A percentile compares a stretch with the other conserved stretches of the same genome.
Conservation (phyloP, 2,329 filamentous ascomycete species). For the Ophiostoma pallidulum region DNA sequence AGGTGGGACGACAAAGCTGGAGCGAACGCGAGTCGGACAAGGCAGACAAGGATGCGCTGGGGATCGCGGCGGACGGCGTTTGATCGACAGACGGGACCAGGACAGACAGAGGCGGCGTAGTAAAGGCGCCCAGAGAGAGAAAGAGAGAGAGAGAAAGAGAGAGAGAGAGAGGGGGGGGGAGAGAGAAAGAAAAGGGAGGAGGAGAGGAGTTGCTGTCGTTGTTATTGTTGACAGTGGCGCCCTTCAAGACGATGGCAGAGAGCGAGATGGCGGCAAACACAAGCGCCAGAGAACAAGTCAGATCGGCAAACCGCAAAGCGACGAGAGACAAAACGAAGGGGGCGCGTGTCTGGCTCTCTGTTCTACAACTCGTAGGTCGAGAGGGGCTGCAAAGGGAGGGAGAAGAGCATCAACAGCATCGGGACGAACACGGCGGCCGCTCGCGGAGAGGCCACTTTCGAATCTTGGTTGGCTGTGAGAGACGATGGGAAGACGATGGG, state of each 20-base stretch:
- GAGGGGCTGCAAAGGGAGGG: background rate
- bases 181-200: no score
- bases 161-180: background rate
- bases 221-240: background rate
- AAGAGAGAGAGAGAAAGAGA: background rate
- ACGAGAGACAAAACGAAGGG: background rate
- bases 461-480: background rate
- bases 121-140: no score
- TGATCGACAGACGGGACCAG: constrained; percentile 11
- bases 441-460: constrained; percentile 2
- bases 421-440: background rate
- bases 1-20: no score
- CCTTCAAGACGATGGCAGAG: no score
- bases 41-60: constrained; percentile 1
- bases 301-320: background rate
- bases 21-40: no score
- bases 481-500: background rate
- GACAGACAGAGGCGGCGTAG: background rate
- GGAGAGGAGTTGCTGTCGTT: no score
- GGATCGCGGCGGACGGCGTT: constrained; percentile 3
- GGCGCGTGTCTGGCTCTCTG: constrained; percentile 1
- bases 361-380: background rate
- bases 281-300: constrained; percentile 2
- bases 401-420: background rate
- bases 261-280: background rate